phyloP scores from a whole-genome alignment of 1,284 basidiomycete genomes.

The Apiotrichum siamense region DNA sequence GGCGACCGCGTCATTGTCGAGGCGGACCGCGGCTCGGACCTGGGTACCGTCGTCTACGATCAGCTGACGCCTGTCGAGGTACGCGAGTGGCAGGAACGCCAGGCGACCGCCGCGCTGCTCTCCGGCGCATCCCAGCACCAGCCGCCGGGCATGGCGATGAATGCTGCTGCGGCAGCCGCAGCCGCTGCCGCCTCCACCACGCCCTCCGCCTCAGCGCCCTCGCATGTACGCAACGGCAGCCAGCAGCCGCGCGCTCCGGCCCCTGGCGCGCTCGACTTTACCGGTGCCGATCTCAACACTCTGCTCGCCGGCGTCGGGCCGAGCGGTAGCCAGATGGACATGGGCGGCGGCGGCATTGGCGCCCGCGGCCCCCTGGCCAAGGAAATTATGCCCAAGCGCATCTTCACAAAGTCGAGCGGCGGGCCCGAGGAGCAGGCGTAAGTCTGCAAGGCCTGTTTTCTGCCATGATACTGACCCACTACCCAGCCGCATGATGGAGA shows the following conservation, averaged over 20 bases:
- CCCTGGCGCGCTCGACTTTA: constrained; percentile 23
- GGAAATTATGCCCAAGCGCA: constrained; percentile 93
- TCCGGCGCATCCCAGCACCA: constrained; percentile 44
- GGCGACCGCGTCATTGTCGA: constrained; percentile 92
- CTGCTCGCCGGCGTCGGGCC: constrained; percentile 38
- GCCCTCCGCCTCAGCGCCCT: background rate
- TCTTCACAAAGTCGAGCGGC: constrained; percentile 82
- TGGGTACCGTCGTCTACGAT: constrained; percentile 85
- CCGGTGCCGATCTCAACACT: constrained; percentile 33
- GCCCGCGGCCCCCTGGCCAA: constrained; percentile 51
- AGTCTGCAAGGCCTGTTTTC: constrained; percentile 33
- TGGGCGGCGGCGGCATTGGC: constrained; percentile 27
- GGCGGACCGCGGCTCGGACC: constrained; percentile 87
- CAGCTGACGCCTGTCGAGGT: constrained; percentile 86
- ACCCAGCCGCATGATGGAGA: constrained; percentile 62
- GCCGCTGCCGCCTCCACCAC: background rate
- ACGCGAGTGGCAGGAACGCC: constrained; percentile 76
- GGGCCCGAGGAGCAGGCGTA: constrained; percentile 69
- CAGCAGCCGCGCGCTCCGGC: constrained; percentile 10
- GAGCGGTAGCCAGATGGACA: constrained; percentile 34
- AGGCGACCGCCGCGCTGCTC: constrained; percentile 49
- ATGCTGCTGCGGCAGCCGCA: too few relatives aligned
- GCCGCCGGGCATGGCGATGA: constrained; percentile 48
- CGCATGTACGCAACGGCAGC: constrained; percentile 15
- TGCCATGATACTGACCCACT: background rate